Conservation (phyloP, 768 basidiomycete genomes). For the Strobilomyces echinocephalus region DNA sequence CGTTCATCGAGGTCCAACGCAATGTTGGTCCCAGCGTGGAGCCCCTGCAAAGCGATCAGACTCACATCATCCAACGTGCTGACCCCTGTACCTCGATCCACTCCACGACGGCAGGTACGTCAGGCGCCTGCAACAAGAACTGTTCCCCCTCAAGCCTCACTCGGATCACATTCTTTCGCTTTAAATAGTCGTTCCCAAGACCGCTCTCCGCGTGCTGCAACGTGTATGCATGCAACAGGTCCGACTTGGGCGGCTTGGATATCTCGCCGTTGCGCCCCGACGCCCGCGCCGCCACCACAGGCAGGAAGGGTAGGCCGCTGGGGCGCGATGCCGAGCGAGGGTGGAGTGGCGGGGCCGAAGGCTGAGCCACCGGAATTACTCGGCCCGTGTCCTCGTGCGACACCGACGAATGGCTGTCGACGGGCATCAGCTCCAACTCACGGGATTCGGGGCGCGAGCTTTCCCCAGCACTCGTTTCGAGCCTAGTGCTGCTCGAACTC, state of each 20-base stretch:
- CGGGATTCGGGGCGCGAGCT: conserved; percentile 5
- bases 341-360: conserved; percentile 8
- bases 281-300: conserved; percentile 14
- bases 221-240: conserved; percentile 69
- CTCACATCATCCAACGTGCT: background rate
- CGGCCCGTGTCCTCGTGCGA: conserved; percentile 16
- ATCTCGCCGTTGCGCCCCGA: conserved; percentile 23
- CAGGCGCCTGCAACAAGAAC: conserved; percentile 86
- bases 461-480: conserved; percentile 12
- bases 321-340: conserved; percentile 20
- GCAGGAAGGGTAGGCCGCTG: conserved; percentile 13
- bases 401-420: conserved; percentile 21
- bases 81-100: conserved; percentile 82
- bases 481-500: conserved; percentile 6
- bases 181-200: conserved; percentile 89
- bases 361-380: conserved; percentile 12
- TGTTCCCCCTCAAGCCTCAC: conserved; percentile 93
- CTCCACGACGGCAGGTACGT: conserved; percentile 79
- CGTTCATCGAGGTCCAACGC: conserved; percentile 89
- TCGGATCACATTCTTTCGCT: conserved; percentile 90
- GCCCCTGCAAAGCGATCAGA: conserved; percentile 45
- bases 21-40: conserved; percentile 91
- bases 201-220: conserved; percentile 92
- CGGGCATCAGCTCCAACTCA: conserved; percentile 22
- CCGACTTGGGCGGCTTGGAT: conserved; percentile 41